phyloP scores from a whole-genome alignment of 1,139 yeast genomes.

The Hansenula lynferdii region DNA sequence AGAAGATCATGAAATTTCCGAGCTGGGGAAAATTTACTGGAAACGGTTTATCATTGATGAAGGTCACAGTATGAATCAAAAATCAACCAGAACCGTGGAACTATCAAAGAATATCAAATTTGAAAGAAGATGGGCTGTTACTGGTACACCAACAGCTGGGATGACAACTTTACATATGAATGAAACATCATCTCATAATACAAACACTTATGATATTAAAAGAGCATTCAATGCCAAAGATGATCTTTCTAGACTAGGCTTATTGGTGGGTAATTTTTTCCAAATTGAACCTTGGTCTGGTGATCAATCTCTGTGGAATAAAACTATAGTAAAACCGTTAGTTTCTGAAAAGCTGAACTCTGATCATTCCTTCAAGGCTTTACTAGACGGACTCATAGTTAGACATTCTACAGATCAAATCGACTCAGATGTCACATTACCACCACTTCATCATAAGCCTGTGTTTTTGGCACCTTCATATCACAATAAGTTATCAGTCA shows the following conservation, averaged over 20 bases:
- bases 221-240: slow-evolving; percentile 38
- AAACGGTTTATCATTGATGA: slow-evolving; percentile 69
- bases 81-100: slow-evolving; percentile 41
- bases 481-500: slow-evolving; percentile 55
- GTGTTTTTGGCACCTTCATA: slow-evolving; percentile 55
- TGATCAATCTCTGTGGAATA: slow-evolving; percentile 43
- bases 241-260: slow-evolving; percentile 52
- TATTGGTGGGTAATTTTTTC: slow-evolving; percentile 47
- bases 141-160: slow-evolving; percentile 75
- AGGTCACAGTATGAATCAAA: slow-evolving; percentile 60
- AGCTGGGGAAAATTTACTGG: slow-evolving; percentile 49
- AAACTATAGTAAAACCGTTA: slow-evolving; percentile 45
- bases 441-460: slow-evolving; percentile 53
- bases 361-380: slow-evolving; percentile 32
- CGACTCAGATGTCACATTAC: slow-evolving; percentile 50
- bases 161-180: slow-evolving; percentile 55
- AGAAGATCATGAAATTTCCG: slow-evolving; percentile 28
- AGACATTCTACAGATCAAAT: slow-evolving; percentile 52
- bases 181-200: slow-evolving; percentile 23
- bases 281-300: slow-evolving; percentile 55
- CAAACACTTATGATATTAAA: slow-evolving; percentile 30
- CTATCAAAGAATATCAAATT: slow-evolving; percentile 44
- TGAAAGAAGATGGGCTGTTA: slow-evolving; percentile 69
- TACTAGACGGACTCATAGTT: slow-evolving; percentile 45
- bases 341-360: slow-evolving; percentile 35